Evolutionary conservation across 2,329 filamentous ascomycete genomes (phyloP).

Genomic region (Trichoderma simmonsii): DNA sequence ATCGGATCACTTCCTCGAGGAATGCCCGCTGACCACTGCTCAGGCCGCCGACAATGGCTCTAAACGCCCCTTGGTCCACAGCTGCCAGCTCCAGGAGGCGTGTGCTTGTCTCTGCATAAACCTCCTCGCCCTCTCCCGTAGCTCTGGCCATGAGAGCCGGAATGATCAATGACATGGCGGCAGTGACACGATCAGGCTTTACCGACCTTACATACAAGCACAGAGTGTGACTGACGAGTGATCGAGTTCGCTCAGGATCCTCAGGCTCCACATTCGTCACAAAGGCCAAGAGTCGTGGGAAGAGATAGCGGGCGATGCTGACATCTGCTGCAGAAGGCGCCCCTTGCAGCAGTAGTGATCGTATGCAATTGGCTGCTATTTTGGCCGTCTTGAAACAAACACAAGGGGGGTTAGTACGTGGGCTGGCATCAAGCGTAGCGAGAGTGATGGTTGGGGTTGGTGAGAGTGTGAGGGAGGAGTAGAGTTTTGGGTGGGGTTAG

Average conservation of each 20-base stretch:
- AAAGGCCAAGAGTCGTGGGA: slow-evolving; percentile 75
- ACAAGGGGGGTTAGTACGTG: neutral
- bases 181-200: slow-evolving; percentile 43
- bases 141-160: slow-evolving; percentile 74
- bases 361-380: slow-evolving; percentile 85
- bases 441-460: neutral
- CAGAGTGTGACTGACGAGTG: slow-evolving; percentile 69
- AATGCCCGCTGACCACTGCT: slow-evolving; percentile 67
- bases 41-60: slow-evolving; percentile 69
- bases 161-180: slow-evolving; percentile 72
- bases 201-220: slow-evolving; percentile 63
- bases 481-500: neutral
- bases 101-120: slow-evolving; percentile 71
- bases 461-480: neutral
- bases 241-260: slow-evolving; percentile 73
- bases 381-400: slow-evolving; percentile 62
- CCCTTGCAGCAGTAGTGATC: slow-evolving; percentile 72
- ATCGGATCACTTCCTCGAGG: slow-evolving; percentile 77
- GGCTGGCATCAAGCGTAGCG: neutral
- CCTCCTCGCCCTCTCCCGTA: slow-evolving; percentile 55
- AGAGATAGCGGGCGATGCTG: slow-evolving; percentile 68
- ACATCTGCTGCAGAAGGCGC: slow-evolving; percentile 64
- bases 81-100: slow-evolving; percentile 79
- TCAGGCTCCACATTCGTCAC: slow-evolving; percentile 66
- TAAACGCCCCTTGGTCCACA: slow-evolving; percentile 69